Base-by-base conservation (phyloP, 1,284 basidiomycete species). In the Singerocomus rubriflavus region DNA sequence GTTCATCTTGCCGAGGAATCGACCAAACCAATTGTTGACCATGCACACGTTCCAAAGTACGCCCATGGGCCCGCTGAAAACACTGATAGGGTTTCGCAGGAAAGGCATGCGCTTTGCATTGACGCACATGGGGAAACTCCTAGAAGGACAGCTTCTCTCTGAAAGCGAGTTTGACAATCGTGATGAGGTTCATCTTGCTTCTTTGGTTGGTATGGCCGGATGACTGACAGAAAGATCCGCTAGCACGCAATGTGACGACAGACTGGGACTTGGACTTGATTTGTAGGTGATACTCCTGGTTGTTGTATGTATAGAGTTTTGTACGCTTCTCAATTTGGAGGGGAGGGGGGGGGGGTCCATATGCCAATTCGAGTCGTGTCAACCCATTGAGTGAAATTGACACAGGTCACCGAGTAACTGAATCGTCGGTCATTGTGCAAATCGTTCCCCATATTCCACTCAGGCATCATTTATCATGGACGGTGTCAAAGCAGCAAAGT, bases 71-170 rank as follows among this genome's bases (percentile, higher is more conserved):
- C 26, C 10, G 17, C 2, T 80, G 46, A 67, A 64, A 50, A 55
- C 54, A 14, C 52, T 79, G 50, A 56, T 71, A 3, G 57, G 59
- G 10, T 52, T 71, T 33, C 63, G 77, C n/a, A 62, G 76, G 52
- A 78, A 74, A 46, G 77, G 75, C 2, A 63, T 68, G 59, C 54
- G 62, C 1, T 77, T 68, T 51, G 39, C 49, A 5, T 44, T 53
- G 16, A 75, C 77, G 0, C 74, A 78, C 50, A 54, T 79, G 52
- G 78, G 78, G 6, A 69, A 68, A 36, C 57, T 79, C 27, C 43
- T 80, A 30, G 58, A 68, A 31, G 71, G 66, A 11, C 60, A 56
- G 12, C 25, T 56, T 1, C 58, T 77, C n/a, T n/a, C n/a, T n/a
- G n/a, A n/a, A n/a, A n/a, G n/a, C n/a, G n/a, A n/a, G n/a, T n/a